These are phyloP conservation scores for Aspergillus latus DNA, from an alignment of 2,329 filamentous ascomycete species.

Conservation along the genomic window DNA sequence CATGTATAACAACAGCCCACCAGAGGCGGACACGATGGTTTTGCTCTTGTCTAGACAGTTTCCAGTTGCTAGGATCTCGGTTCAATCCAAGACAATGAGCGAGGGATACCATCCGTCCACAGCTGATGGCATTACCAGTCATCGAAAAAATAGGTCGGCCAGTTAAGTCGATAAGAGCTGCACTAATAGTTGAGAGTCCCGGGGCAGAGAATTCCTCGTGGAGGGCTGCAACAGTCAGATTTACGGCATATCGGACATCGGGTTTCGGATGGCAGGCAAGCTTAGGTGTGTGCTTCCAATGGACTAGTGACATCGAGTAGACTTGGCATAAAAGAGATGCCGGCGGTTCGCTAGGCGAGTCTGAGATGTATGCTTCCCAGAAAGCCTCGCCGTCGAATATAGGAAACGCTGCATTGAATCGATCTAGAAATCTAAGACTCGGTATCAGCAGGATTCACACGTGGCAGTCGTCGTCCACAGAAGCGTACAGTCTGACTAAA, in stretches of 20 bases:
- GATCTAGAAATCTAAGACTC: slow-evolving; percentile 52
- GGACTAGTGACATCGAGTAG: slow-evolving; percentile 59
- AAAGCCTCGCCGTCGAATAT: slow-evolving; percentile 59
- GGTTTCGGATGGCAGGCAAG: slow-evolving; percentile 52
- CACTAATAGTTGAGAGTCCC: slow-evolving; percentile 58
- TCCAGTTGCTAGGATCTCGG: slow-evolving; percentile 56
- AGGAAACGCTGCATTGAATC: slow-evolving; percentile 62
- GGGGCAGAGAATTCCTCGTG: slow-evolving; percentile 61
- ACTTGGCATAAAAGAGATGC: slow-evolving; percentile 58
- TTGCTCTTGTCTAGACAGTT: slow-evolving; percentile 52
- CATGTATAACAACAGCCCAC: slow-evolving; percentile 59
- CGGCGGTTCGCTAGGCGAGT: slow-evolving; percentile 51
- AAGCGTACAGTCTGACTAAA: slow-evolving; percentile 53
- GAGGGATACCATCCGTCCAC: slow-evolving; percentile 54
- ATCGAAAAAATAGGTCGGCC: slow-evolving; percentile 62
- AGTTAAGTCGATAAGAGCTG: slow-evolving; percentile 59
- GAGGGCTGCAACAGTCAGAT: slow-evolving; percentile 60
- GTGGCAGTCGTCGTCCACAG: neutral
- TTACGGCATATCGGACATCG: slow-evolving; percentile 62
- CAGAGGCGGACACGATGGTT: slow-evolving; percentile 53
- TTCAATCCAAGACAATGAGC: slow-evolving; percentile 58
- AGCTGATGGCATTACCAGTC: slow-evolving; percentile 58
- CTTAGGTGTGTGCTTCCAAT: slow-evolving; percentile 54
- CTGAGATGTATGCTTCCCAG: slow-evolving; percentile 49
- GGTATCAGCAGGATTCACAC: slow-evolving; percentile 7